Conservation (phyloP, 2,329 filamentous ascomycete genomes). For the Nothophaeocryptopus gaeumannii region DNA sequence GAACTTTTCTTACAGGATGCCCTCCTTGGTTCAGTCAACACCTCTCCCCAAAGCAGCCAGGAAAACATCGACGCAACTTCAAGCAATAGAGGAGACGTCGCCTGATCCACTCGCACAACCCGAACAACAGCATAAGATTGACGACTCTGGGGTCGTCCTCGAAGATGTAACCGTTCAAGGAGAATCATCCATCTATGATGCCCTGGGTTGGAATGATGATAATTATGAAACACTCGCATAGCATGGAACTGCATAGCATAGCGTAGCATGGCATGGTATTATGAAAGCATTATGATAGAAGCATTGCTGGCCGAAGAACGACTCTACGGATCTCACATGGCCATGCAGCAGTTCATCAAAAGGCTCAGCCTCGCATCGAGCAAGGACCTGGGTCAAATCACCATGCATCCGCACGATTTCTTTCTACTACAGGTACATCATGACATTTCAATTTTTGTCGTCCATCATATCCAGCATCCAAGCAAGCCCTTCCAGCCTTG, state of each 20-base stretch:
- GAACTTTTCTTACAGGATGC: slow-evolving; percentile 12
- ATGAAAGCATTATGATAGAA: no score
- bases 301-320: no score
- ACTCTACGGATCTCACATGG: no score
- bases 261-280: neutral
- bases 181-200: slow-evolving; percentile 37
- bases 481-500: no score
- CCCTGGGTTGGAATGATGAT: slow-evolving; percentile 49
- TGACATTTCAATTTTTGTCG: no score
- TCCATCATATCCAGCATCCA: no score
- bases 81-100: neutral
- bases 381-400: no score
- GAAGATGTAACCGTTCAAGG: slow-evolving; percentile 5
- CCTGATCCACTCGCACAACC: neutral
- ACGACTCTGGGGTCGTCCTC: slow-evolving; percentile 10
- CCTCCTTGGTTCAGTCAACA: slow-evolving; percentile 10
- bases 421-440: no score
- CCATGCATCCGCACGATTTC: no score
- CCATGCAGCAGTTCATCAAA: no score
- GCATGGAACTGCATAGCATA: slow-evolving; percentile 11
- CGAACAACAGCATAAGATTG: neutral
- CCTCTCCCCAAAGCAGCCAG: slow-evolving; percentile 3
- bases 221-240: slow-evolving; percentile 37
- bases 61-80: neutral
- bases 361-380: no score